Evolutionary conservation across 805 yeast genomes (phyloP), one percentile per base, ranked within the genome.

Genomic region (Candida koratica): DNA sequence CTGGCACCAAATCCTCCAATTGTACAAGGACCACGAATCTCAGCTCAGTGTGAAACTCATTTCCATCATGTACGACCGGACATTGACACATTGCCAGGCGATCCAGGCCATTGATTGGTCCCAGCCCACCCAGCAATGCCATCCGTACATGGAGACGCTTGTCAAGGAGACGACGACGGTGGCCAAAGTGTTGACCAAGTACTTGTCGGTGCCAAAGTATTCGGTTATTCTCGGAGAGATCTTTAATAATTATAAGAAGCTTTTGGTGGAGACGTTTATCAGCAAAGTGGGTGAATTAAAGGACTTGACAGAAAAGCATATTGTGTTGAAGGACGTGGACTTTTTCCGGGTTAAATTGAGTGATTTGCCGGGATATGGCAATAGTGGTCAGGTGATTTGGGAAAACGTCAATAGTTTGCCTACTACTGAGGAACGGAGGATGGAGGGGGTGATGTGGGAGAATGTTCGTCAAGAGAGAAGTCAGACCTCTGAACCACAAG

Each of bases 51-150:
- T 73, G 28, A 82, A 82, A 51, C 64, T 84, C 28, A 75, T 82
- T n/a, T 69, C 80, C 2, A 72, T 83, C 12, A 82, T 83, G 89
- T 65, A 69, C 27, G 89, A 81, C 41, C 71, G 85, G 37, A 72
- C 80, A 1, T 46, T 58, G 1, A 60, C 55, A 24, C 82, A 79
- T 49, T 66, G 81, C 36, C 48, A 53, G n/a, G 61, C 72, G 4
- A 63, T 81, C 3, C 49, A 60, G 10, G 55, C 53, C 14, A 64
- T 71, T 8, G 69, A 80, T 45, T 78, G 81, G 78, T 59, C 75
- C 2, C 58, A 57, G 12, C 68, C 74, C 0, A 38, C 67, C 3
- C 67, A 61, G 10, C 74, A 70, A 34, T 77, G 77, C 28, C 81
- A 80, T 49, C 61, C 55, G 22, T 83, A 80, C 50, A 81, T 83